phyloP scores from a whole-genome alignment of 1,139 yeast species.

The Wickerhamiella infanticola region DNA sequence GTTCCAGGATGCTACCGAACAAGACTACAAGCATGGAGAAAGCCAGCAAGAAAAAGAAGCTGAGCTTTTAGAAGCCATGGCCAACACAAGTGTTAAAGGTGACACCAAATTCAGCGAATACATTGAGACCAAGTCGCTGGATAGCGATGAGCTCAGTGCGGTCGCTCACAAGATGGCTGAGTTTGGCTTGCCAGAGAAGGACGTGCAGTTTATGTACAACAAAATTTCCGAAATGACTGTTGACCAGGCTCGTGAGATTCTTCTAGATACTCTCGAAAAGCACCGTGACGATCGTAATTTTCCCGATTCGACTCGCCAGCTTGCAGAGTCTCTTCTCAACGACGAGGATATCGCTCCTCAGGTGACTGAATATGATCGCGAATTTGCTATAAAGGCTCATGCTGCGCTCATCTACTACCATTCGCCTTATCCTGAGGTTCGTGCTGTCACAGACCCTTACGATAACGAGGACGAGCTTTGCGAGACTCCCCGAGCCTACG shows the following conservation, averaged over 20 bases:
- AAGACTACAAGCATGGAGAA: neutral
- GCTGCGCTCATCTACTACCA: conserved; percentile 30
- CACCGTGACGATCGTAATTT: conserved; percentile 38
- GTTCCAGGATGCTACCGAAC: neutral
- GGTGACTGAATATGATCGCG: neutral
- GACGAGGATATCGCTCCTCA: neutral
- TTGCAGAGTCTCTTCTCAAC: conserved; percentile 18
- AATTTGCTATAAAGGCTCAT: conserved; percentile 8
- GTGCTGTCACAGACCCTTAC: conserved; percentile 26
- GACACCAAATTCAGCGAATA: neutral
- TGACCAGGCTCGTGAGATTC: conserved; percentile 30
- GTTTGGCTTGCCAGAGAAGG: conserved; percentile 11
- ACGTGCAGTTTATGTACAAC: conserved; percentile 27
- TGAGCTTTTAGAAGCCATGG: neutral
- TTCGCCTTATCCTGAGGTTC: conserved; percentile 38
- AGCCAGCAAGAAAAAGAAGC: neutral
- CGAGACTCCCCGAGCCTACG: conserved; percentile 35
- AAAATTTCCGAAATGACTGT: conserved; percentile 27
- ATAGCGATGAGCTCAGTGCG: neutral
- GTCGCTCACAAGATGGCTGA: conserved; percentile 2
- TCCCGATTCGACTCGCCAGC: conserved; percentile 26
- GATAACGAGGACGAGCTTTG: conserved; percentile 22
- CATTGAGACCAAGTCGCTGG: neutral
- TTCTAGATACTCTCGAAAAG: conserved; percentile 28
- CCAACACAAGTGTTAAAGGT: neutral